phyloP scores from a whole-genome alignment of 2,329 filamentous ascomycete species.

The Thielaviopsis musarum region DNA sequence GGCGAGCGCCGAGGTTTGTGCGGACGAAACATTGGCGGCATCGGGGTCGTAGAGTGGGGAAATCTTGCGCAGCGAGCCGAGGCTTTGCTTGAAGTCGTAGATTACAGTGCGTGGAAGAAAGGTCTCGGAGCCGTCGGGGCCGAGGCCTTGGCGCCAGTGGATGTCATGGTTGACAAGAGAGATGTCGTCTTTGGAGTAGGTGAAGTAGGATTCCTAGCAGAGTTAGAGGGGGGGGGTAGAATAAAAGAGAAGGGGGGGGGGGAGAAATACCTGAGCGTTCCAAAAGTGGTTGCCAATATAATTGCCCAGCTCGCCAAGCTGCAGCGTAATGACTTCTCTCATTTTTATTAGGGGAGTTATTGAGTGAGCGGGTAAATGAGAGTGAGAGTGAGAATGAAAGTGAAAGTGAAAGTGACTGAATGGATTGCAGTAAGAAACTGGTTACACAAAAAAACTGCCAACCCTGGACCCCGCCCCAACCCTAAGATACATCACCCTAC shows the following conservation, averaged over 20 bases:
- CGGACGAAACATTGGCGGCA: not conserved
- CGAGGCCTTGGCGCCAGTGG: conserved; percentile 73
- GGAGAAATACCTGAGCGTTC: conserved; percentile 60
- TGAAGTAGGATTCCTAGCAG: conserved; percentile 85
- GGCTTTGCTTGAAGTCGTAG: conserved; percentile 88
- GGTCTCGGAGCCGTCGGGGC: conserved; percentile 71
- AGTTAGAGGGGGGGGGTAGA: not conserved
- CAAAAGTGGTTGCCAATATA: conserved; percentile 93
- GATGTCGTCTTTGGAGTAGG: conserved; percentile 43
- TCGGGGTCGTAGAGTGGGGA: conserved; percentile 58
- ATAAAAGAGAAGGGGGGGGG: not conserved
- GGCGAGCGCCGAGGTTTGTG: no score
- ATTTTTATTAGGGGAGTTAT: conserved; percentile 1
- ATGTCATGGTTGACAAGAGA: conserved; percentile 37
- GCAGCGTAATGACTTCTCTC: conserved; percentile 72
- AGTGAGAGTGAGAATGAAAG: not conserved
- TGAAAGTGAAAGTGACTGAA: not conserved
- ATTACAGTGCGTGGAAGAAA: conserved; percentile 83
- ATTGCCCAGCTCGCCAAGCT: conserved; percentile 85
- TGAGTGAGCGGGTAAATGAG: not conserved
- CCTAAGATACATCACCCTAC: not conserved
- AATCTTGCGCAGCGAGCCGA: conserved; percentile 72
- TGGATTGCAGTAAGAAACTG: not conserved
- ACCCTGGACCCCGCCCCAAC: not conserved
- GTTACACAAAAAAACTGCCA: not conserved